Evolutionary conservation across 2,329 filamentous ascomycete species (phyloP), one percentile per base, ranked within the genome.

Genomic region (Cytospora mali): DNA sequence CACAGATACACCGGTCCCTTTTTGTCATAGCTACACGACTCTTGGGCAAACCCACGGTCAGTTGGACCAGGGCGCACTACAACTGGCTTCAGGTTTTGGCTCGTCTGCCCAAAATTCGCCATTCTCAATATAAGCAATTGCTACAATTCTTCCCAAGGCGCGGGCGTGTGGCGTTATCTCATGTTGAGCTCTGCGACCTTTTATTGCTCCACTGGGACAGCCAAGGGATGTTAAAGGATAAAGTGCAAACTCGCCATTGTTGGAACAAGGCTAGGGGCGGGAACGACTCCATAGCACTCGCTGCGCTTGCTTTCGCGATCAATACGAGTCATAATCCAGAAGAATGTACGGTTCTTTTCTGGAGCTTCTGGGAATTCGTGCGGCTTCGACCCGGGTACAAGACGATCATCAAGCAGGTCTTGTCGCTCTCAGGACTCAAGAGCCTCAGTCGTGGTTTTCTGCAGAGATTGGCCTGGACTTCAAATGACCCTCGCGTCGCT

Each of bases 171-270:
- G 51, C 65, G 57, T 27, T 72, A 18, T 61, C 59, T 21, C 54
- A 62, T 27, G 51, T 55, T 11, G 69, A 72, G 28, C 51, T 75
- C 33, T 72, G 69, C 52, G 66, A 68, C 5, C 65, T 75, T 46
- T 55, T 74, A 5, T 29, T 73, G 7, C 64, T 66, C 4, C 74
- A 75, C 54, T 75, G 74, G 74, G 42, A 54, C 13, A 75, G 71
- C 51, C 69, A 69, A 14, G 68, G 69, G 13, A 71, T 71, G 56
- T 56, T 72, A n/a, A 23, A 21, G 3, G 31, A 50, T 2, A 48
- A 46, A 4, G 11, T 42, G 9, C 27, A 27, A 13, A 28, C 67
- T 25, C 46, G 61, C 18, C 46, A n/a, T 4, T 27, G 57, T 16
- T 69, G 67, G 50, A 51, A 68, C 50, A 53, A 48, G 6, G 18